phyloP scores from a whole-genome alignment of 2,329 filamentous ascomycete genomes.

The Tolypocladium tundrense region DNA sequence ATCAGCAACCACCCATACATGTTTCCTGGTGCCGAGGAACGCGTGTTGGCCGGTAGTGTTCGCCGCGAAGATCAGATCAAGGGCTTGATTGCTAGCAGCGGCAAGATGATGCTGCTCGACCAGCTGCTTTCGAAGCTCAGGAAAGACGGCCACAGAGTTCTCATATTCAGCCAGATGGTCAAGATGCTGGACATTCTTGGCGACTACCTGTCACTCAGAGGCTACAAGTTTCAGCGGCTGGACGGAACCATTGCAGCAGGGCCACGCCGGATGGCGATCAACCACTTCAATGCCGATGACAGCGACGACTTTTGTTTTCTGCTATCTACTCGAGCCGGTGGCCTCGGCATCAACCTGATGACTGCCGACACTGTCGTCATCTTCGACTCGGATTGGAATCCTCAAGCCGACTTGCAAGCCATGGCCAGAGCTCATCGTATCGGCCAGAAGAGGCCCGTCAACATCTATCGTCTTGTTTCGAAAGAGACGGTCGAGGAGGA shows the following conservation, averaged over 20 bases:
- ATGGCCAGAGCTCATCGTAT: slow-evolving; percentile 99
- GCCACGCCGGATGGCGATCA: slow-evolving; percentile 84
- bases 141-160: slow-evolving; percentile 84
- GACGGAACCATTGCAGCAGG: slow-evolving; percentile 90
- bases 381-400: slow-evolving; percentile 99
- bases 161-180: slow-evolving; percentile 99
- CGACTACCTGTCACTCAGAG: slow-evolving; percentile 84
- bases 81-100: slow-evolving; percentile 89
- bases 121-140: slow-evolving; percentile 90
- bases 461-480: slow-evolving; percentile 89
- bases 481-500: slow-evolving; percentile 99
- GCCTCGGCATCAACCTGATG: slow-evolving; percentile 98
- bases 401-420: slow-evolving; percentile 92
- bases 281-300: slow-evolving; percentile 95
- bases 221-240: slow-evolving; percentile 90
- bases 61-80: slow-evolving; percentile 86
- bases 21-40: slow-evolving; percentile 89
- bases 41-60: slow-evolving; percentile 68
- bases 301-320: slow-evolving; percentile 96
- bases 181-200: slow-evolving; percentile 95
- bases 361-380: slow-evolving; percentile 96
- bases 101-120: slow-evolving; percentile 98
- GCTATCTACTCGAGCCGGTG: slow-evolving; percentile 88
- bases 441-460: slow-evolving; percentile 91
- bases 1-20: slow-evolving; percentile 98